Evolutionary conservation across 768 basidiomycete species (phyloP).

Genomic region (Hypholoma sublateritium): DNA sequence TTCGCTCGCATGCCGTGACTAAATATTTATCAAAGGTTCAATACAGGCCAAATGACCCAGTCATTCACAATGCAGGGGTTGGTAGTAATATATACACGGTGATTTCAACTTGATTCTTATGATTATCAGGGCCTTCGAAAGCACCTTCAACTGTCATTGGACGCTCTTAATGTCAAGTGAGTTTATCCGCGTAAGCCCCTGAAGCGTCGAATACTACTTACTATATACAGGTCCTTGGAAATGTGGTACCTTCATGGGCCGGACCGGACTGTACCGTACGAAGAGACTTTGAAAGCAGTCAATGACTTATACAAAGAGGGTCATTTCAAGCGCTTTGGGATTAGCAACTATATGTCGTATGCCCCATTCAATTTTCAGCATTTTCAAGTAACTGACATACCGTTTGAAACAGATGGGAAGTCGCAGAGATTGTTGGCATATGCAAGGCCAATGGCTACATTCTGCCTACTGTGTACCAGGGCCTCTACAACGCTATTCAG

Average conservation of each 20-base stretch:
- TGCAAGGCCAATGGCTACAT: constrained; percentile 55
- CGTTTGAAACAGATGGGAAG: constrained; percentile 47
- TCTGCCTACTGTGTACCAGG: constrained; percentile 56
- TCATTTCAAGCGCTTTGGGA: constrained; percentile 57
- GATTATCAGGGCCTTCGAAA: constrained; percentile 39
- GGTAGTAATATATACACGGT: neutral
- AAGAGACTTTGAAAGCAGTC: constrained; percentile 52
- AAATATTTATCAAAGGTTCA: constrained; percentile 28
- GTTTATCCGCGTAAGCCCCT: constrained; percentile 46
- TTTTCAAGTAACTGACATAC: constrained; percentile 29
- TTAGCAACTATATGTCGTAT: constrained; percentile 61
- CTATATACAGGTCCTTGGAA: constrained; percentile 40
- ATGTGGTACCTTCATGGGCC: constrained; percentile 62
- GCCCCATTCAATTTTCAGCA: constrained; percentile 24
- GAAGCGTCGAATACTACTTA: constrained; percentile 30
- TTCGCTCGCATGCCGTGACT: constrained; percentile 34
- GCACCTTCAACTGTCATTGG: constrained; percentile 44
- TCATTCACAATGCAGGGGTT: constrained; percentile 33
- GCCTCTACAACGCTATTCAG: constrained; percentile 42
- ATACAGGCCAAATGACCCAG: neutral
- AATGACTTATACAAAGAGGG: constrained; percentile 59
- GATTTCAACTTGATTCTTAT: constrained; percentile 27
- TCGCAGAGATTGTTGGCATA: constrained; percentile 59
- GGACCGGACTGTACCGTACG: constrained; percentile 56
- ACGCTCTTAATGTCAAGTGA: constrained; percentile 44